Evolutionary conservation across 2,329 filamentous ascomycete species (phyloP).

Genomic region (Tricladium varicosporioides): DNA sequence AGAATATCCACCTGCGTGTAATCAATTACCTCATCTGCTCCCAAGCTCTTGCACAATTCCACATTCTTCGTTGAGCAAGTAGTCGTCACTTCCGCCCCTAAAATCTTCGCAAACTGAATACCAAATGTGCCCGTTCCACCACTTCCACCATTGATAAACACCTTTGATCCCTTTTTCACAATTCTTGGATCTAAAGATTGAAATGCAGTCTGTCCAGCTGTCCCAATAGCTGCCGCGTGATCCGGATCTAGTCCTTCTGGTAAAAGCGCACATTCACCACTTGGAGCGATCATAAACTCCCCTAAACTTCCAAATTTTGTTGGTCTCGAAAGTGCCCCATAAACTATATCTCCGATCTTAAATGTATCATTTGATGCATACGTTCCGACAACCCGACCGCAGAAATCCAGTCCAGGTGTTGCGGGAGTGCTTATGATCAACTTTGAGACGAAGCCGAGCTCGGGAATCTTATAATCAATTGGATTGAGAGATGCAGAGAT

Average conservation of each 20-base stretch:
- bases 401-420: constrained; percentile 37
- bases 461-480: constrained; percentile 61
- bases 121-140: constrained; percentile 60
- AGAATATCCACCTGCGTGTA: constrained; percentile 14
- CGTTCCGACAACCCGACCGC: constrained; percentile 16
- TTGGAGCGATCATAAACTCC: constrained; percentile 12
- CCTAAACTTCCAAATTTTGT: constrained; percentile 14
- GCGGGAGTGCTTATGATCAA: constrained; percentile 42
- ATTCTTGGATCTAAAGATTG: constrained; percentile 20
- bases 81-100: constrained; percentile 57
- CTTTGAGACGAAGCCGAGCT: constrained; percentile 43
- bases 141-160: constrained; percentile 65
- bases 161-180: constrained; percentile 48
- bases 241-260: constrained; percentile 20
- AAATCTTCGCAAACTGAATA: constrained; percentile 61
- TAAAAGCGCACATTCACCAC: not conserved
- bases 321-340: constrained; percentile 34
- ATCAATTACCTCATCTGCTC: constrained; percentile 42
- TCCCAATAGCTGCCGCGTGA: constrained; percentile 14
- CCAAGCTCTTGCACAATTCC: constrained; percentile 54
- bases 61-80: constrained; percentile 58
- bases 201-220: constrained; percentile 23
- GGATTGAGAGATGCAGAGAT: constrained; percentile 22
- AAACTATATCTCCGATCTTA: constrained; percentile 28
- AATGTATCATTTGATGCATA: constrained; percentile 11